Evolutionary conservation across 495 filamentous ascomycete genomes (phyloP).

Genomic region (Glutinoglossum americanum): DNA sequence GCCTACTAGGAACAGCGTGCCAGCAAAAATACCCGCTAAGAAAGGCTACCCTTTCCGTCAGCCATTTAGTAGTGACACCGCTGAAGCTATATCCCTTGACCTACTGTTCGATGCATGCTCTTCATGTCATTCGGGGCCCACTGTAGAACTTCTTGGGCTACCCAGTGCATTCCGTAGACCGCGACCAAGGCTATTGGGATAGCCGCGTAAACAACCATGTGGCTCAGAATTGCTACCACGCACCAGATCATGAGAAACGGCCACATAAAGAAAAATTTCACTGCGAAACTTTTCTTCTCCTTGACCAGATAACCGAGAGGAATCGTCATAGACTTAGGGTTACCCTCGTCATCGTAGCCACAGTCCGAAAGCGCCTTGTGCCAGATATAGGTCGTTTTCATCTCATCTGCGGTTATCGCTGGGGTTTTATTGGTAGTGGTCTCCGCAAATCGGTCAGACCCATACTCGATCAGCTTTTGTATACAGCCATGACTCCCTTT

Average conservation of each 20-base stretch:
- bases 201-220: conserved; percentile 50
- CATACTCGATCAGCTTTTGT: conserved; percentile 82
- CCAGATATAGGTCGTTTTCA: conserved; percentile 69
- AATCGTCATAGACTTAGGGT: conserved; percentile 35
- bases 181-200: conserved; percentile 45
- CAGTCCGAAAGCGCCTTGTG: conserved; percentile 63
- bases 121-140: conserved; percentile 74
- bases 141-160: conserved; percentile 50
- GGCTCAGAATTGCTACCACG: conserved; percentile 47
- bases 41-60: conserved; percentile 37
- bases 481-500: conserved; percentile 73
- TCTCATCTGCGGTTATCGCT: conserved; percentile 61
- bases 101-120: conserved; percentile 66
- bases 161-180: conserved; percentile 55
- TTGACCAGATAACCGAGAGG: conserved; percentile 34
- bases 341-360: conserved; percentile 64
- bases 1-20: conserved; percentile 63
- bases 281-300: conserved; percentile 51
- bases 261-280: conserved; percentile 78
- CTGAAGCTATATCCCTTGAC: conserved; percentile 9
- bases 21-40: conserved; percentile 82
- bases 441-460: conserved; percentile 72
- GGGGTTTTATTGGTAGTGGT: conserved; percentile 79
- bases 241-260: conserved; percentile 56
- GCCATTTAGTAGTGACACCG: background rate